Evolutionary conservation across 2,329 filamentous ascomycete genomes (phyloP).

Genomic region (Simplicillium sp.): DNA sequence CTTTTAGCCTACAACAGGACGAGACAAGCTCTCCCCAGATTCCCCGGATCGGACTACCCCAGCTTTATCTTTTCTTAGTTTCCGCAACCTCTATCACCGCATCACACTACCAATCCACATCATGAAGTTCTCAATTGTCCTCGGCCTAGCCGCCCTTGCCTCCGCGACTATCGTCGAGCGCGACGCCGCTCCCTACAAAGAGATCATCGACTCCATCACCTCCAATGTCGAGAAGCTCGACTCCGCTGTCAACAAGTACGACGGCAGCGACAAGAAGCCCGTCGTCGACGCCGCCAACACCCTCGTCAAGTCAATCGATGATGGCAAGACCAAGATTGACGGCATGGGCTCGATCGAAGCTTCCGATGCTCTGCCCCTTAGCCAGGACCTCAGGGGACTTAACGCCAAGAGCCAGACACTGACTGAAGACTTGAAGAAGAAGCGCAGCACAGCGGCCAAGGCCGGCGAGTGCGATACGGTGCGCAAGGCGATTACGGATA

Average conservation of each 20-base stretch:
- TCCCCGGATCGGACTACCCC: too few species aligned
- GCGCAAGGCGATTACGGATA: slow-evolving; percentile 2
- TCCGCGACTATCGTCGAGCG: slow-evolving; percentile 3
- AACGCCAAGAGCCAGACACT: slow-evolving; percentile 5
- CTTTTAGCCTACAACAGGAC: too few species aligned
- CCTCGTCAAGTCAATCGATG: slow-evolving; percentile 4
- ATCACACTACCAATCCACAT: slow-evolving; percentile 18
- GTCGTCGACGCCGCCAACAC: slow-evolving; percentile 4
- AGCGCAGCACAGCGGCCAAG: slow-evolving; percentile 3
- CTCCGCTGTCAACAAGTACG: slow-evolving; percentile 2
- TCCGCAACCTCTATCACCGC: too few species aligned
- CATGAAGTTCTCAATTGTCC: neutral
- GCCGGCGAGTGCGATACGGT: slow-evolving; percentile 4
- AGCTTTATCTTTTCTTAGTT: too few species aligned
- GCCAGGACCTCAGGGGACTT: neutral
- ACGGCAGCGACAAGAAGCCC: slow-evolving; percentile 2
- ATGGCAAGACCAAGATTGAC: slow-evolving; percentile 3
- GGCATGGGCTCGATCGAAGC: slow-evolving; percentile 1
- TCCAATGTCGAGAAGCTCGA: slow-evolving; percentile 2
- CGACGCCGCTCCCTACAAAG: slow-evolving; percentile 4
- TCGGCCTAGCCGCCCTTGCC: slow-evolving; percentile 2
- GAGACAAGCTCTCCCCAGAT: too few species aligned
- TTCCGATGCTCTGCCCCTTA: slow-evolving; percentile 1
- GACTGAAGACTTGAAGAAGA: slow-evolving; percentile 9
- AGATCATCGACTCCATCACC: slow-evolving; percentile 5